phyloP scores from a whole-genome alignment of 2,329 filamentous ascomycete species.

The Parastagonospora nodorum region DNA sequence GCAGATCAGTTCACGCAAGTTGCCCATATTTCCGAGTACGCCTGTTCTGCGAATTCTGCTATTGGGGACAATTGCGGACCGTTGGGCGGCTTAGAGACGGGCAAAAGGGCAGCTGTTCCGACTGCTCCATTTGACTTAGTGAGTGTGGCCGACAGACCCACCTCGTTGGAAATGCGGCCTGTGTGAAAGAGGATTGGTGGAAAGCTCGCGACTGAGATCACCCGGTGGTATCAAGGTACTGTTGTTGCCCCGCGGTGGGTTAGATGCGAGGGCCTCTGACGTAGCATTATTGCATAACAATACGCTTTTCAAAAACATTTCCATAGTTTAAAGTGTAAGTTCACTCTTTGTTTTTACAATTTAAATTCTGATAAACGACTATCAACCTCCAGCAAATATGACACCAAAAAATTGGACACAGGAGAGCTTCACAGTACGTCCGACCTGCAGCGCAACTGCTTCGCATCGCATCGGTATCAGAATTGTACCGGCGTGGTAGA shows the following conservation, averaged over 20 bases:
- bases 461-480: neutral
- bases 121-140: constrained; percentile 14
- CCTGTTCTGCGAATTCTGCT: no score
- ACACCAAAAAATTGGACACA: constrained; percentile 45
- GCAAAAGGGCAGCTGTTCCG: constrained; percentile 8
- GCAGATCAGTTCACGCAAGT: neutral
- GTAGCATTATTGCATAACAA: constrained; percentile 13
- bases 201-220: neutral
- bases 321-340: neutral
- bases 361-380: constrained; percentile 4
- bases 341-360: neutral
- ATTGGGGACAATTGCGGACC: neutral
- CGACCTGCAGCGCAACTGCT: neutral
- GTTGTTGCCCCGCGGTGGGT: neutral
- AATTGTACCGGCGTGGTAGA: no score
- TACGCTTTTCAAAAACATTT: constrained; percentile 3
- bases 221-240: constrained; percentile 1
- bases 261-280: constrained; percentile 5
- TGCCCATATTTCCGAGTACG: neutral
- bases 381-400: constrained; percentile 30
- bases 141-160: neutral
- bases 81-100: neutral
- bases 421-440: constrained; percentile 33
- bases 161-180: constrained; percentile 2
- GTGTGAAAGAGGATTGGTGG: constrained; percentile 3